Conservation (phyloP, 1,139 yeast genomes). For the Meyerozyma carpophila region DNA sequence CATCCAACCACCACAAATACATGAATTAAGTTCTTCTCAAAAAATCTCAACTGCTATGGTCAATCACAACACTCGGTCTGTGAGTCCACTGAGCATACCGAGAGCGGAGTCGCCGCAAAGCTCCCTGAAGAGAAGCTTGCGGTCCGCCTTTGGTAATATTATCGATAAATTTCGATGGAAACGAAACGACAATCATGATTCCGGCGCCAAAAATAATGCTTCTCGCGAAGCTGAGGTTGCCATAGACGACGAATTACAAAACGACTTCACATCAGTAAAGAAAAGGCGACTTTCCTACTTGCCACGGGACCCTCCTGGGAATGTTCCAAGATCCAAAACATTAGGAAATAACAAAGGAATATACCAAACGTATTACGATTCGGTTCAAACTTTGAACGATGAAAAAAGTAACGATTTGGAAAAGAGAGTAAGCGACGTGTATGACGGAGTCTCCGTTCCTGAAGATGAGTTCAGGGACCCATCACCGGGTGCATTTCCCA, state of each 20-base stretch:
- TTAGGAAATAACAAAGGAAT: slow-evolving; percentile 15
- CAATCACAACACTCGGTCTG: slow-evolving; percentile 7
- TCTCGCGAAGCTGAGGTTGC: slow-evolving; percentile 4
- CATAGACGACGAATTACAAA: slow-evolving; percentile 12
- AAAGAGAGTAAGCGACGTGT: slow-evolving; percentile 24
- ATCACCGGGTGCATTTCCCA: slow-evolving; percentile 6
- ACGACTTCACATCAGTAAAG: slow-evolving; percentile 23
- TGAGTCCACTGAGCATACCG: slow-evolving; percentile 6
- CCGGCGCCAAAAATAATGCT: background rate
- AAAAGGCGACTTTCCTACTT: slow-evolving; percentile 26
- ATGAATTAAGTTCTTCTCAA: background rate
- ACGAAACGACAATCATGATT: background rate
- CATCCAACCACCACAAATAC: background rate
- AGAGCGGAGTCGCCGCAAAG: background rate
- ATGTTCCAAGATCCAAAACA: slow-evolving; percentile 26
- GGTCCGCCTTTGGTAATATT: background rate
- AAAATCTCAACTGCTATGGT: background rate
- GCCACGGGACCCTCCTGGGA: slow-evolving; percentile 15
- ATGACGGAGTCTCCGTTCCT: slow-evolving; percentile 9
- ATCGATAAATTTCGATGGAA: background rate
- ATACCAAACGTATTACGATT: slow-evolving; percentile 22
- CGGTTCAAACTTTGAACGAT: slow-evolving; percentile 20
- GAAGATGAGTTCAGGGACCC: slow-evolving; percentile 5
- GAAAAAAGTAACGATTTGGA: slow-evolving; percentile 25
- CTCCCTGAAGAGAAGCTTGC: background rate